Evolutionary conservation across 2,329 filamentous ascomycete genomes (phyloP).

Genomic region (Nannizziopsis arthrosporioides): DNA sequence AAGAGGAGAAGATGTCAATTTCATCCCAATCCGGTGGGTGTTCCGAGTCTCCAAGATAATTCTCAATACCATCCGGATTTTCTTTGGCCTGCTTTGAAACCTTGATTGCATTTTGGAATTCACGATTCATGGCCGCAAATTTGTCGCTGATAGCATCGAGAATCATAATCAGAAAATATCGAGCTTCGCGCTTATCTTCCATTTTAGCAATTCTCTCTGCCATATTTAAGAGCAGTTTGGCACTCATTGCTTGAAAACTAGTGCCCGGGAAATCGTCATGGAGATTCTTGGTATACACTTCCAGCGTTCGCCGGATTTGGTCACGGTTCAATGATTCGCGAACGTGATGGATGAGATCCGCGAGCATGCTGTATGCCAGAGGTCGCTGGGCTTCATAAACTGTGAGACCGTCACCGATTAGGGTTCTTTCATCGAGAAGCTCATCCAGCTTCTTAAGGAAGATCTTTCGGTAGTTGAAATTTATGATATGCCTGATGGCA

Average conservation of each 20-base stretch:
- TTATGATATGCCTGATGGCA: slow-evolving; percentile 95
- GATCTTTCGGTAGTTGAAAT: slow-evolving; percentile 94
- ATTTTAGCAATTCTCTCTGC: slow-evolving; percentile 94
- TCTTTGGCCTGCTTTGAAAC: slow-evolving; percentile 66
- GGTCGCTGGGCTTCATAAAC: slow-evolving; percentile 95
- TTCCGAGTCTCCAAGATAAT: slow-evolving; percentile 73
- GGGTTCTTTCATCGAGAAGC: slow-evolving; percentile 78
- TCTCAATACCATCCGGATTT: slow-evolving; percentile 59
- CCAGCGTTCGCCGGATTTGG: slow-evolving; percentile 89
- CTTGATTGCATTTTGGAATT: slow-evolving; percentile 91
- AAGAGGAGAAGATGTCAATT: slow-evolving; percentile 91
- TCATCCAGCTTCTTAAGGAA: slow-evolving; percentile 93
- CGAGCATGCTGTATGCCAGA: slow-evolving; percentile 94
- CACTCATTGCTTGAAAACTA: slow-evolving; percentile 99
- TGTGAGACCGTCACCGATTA: slow-evolving; percentile 91
- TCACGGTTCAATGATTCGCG: slow-evolving; percentile 76
- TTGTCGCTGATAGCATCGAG: slow-evolving; percentile 97
- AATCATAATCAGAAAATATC: slow-evolving; percentile 94
- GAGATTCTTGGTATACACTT: slow-evolving; percentile 92
- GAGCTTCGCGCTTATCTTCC: slow-evolving; percentile 82
- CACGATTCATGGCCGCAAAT: slow-evolving; percentile 93
- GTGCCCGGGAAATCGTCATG: slow-evolving; percentile 94
- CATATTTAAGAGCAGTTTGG: slow-evolving; percentile 93
- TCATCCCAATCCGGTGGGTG: slow-evolving; percentile 88
- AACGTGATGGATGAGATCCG: slow-evolving; percentile 94